Percentiles rank a stretch among this genome's conserved stretches.
These are phyloP conservation scores for Phytopythium oedochilum DNA, from an alignment of 352 stramenopile genomes.

Conservation along the genomic window DNA sequence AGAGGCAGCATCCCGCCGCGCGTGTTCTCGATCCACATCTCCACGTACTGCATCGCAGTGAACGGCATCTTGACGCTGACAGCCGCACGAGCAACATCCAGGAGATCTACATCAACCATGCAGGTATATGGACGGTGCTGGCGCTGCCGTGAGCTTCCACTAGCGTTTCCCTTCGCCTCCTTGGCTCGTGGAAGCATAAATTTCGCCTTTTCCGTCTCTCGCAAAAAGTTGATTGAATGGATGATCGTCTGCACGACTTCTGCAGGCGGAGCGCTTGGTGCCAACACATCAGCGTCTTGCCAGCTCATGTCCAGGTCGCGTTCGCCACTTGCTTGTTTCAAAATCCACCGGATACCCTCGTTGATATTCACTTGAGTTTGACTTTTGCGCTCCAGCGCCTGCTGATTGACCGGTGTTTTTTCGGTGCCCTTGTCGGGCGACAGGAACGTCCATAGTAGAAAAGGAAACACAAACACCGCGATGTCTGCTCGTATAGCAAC, in stretches of 20 bases:
- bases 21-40: slow-evolving; percentile 77
- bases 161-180: not conserved
- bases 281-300: not conserved
- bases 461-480: slow-evolving; percentile 76
- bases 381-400: not conserved
- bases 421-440: not conserved
- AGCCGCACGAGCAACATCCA: slow-evolving; percentile 59
- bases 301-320: not conserved
- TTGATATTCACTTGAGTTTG: not conserved
- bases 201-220: slow-evolving; percentile 64
- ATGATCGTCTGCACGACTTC: slow-evolving; percentile 65
- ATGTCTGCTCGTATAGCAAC: slow-evolving; percentile 40
- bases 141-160: too few relatives aligned
- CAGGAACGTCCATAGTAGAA: slow-evolving; percentile 41
- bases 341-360: slow-evolving; percentile 33
- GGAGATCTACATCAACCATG: slow-evolving; percentile 52
- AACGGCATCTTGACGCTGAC: slow-evolving; percentile 82
- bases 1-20: slow-evolving; percentile 44
- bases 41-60: slow-evolving; percentile 86
- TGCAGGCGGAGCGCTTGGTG: slow-evolving; percentile 12
- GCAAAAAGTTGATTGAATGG: slow-evolving; percentile 76
- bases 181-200: slow-evolving; percentile 47
- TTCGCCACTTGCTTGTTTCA: slow-evolving; percentile 7
- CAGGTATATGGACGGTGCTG: slow-evolving; percentile 41
- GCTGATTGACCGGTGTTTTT: not conserved